Evolutionary conservation across 2,329 filamentous ascomycete genomes (phyloP).

Genomic region (Botrytis fragariae): DNA sequence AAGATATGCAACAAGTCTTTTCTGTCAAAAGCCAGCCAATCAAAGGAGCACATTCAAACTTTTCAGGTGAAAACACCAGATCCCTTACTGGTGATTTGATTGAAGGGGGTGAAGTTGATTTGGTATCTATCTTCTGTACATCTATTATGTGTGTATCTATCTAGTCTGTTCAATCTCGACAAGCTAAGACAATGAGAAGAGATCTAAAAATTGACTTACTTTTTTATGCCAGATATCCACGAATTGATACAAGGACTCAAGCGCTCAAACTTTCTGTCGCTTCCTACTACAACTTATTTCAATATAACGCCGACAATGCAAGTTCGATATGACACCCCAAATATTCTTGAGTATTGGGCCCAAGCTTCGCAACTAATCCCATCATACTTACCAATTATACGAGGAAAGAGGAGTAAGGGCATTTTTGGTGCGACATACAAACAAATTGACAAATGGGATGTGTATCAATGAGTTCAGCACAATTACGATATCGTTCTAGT

Average conservation of each 20-base stretch:
- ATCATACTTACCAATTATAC: not conserved
- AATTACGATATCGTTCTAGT: not conserved
- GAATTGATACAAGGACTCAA: not conserved
- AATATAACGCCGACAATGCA: not conserved
- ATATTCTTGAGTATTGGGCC: not conserved
- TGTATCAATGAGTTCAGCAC: not conserved
- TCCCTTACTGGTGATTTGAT: slow-evolving; percentile 48
- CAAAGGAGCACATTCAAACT: slow-evolving; percentile 30
- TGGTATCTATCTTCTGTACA: slow-evolving; percentile 40
- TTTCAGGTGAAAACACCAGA: slow-evolving; percentile 46
- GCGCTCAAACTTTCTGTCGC: not conserved
- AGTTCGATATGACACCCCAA: not conserved
- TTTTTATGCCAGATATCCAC: not conserved
- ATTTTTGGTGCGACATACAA: not conserved
- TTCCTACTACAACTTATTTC: not conserved
- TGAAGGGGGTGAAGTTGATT: slow-evolving; percentile 44
- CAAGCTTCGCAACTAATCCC: not conserved
- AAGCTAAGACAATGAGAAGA: not conserved
- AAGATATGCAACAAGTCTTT: not conserved
- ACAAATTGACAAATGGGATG: not conserved
- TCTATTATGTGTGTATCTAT: not conserved
- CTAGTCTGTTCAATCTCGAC: not conserved
- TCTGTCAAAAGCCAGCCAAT: not conserved
- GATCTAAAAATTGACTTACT: not conserved
- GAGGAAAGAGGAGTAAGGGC: not conserved